Percentiles rank a stretch among this genome's conserved stretches.
phyloP scores from a whole-genome alignment of 176 grass and related monocot genomes.

The Thalia dealbata region DNA sequence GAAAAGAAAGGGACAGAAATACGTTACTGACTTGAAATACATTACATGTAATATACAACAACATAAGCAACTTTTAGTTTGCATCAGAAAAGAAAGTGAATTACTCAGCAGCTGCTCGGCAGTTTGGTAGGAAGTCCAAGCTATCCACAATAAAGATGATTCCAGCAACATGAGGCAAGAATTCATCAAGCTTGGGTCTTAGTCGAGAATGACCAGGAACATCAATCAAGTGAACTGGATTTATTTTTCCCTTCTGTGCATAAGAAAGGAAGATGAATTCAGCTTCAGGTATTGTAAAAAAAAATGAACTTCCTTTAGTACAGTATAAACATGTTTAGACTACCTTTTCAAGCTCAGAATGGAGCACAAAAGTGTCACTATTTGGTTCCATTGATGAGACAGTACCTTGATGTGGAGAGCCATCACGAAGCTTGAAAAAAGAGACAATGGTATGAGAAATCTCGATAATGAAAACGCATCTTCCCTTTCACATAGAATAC shows the following conservation, averaged over 20 bases:
- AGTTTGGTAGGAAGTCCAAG: conserved; percentile 79
- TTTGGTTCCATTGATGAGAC: conserved; percentile 98
- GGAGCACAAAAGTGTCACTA: conserved; percentile 63
- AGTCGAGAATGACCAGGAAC: conserved; percentile 95
- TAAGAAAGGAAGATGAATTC: conserved; percentile 12
- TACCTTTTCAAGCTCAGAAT: conserved; percentile 72
- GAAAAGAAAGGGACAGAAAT: no score
- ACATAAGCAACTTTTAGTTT: not conserved
- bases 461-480: not conserved
- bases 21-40: not conserved
- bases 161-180: conserved; percentile 63
- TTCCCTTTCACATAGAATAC: not conserved
- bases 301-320: not conserved
- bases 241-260: conserved; percentile 55
- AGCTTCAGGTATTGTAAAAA: not conserved
- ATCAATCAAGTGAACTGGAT: conserved; percentile 83
- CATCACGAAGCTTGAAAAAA: conserved; percentile 69
- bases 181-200: conserved; percentile 79
- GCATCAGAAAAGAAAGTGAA: conserved; percentile 13
- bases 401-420: conserved; percentile 79
- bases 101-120: conserved; percentile 81
- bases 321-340: not conserved
- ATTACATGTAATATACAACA: not conserved
- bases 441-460: not conserved
- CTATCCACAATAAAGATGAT: conserved; percentile 77